Conservation (phyloP, 768 basidiomycete genomes). For the Boletus tomentosulus region DNA sequence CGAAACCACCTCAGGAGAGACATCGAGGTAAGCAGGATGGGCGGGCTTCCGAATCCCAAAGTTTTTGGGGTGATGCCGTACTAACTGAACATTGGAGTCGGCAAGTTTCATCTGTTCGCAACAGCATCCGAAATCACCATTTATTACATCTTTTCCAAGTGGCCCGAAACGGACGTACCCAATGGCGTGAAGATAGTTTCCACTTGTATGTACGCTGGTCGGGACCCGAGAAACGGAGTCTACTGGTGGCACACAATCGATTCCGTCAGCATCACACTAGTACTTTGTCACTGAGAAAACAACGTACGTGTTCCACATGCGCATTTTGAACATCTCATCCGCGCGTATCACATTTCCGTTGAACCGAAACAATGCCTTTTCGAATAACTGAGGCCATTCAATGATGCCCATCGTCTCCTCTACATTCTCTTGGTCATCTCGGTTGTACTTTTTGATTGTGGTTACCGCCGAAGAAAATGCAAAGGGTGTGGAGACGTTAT, state of each 20-base stretch:
- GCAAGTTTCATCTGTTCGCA: not conserved
- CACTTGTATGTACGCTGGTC: constrained; percentile 27
- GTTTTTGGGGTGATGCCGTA: not conserved
- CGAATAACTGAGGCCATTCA: constrained; percentile 1
- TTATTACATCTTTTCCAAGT: no score
- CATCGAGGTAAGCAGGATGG: constrained; percentile 9
- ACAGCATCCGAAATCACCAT: no score
- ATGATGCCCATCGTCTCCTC: constrained; percentile 4
- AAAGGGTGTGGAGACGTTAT: constrained; percentile 7
- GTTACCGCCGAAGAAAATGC: not conserved
- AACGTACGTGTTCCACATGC: not conserved
- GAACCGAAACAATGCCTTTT: not conserved
- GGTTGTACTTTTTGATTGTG: constrained; percentile 3
- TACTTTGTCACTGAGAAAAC: not conserved
- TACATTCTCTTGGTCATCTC: not conserved
- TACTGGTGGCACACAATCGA: constrained; percentile 2
- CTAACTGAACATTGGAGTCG: not conserved
- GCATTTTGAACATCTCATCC: not conserved
- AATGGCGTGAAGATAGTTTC: constrained; percentile 14
- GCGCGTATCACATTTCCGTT: not conserved
- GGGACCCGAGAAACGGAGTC: constrained; percentile 22
- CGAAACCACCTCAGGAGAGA: no score
- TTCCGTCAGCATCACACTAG: not conserved
- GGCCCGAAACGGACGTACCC: constrained; percentile 1
- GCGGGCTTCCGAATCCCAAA: not conserved